phyloP scores from a whole-genome alignment of 2,329 filamentous ascomycete species.

The Nigrograna mackinnonii region DNA sequence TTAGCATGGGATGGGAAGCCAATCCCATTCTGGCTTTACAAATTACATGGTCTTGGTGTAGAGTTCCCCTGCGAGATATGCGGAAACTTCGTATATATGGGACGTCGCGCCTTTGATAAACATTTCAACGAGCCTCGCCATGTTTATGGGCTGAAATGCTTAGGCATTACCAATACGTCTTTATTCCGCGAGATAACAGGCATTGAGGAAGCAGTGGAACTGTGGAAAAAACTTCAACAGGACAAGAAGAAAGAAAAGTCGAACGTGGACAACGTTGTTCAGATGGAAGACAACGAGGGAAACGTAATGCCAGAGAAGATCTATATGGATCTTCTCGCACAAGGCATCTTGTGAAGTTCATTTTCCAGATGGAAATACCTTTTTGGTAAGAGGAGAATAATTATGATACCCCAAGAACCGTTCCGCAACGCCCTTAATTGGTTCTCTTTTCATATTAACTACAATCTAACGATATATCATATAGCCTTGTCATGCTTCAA shows the following conservation, averaged over 20 bases:
- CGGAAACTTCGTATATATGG: constrained; percentile 99
- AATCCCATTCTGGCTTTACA: constrained; percentile 98
- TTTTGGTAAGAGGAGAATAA: too few relatives aligned
- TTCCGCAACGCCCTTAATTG: too few relatives aligned
- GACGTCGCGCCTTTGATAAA: constrained; percentile 93
- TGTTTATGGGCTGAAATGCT: constrained; percentile 88
- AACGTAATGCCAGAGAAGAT: constrained; percentile 99
- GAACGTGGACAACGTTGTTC: constrained; percentile 81
- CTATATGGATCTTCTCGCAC: constrained; percentile 92
- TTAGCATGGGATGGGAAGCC: constrained; percentile 98
- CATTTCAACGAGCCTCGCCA: constrained; percentile 96
- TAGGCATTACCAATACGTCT: constrained; percentile 89
- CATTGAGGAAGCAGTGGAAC: constrained; percentile 83
- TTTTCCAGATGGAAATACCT: too few relatives aligned
- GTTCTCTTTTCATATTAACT: too few relatives aligned
- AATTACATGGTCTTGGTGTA: constrained; percentile 90
- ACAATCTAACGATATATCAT: too few relatives aligned
- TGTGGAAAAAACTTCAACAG: constrained; percentile 92
- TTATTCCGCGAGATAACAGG: constrained; percentile 92
- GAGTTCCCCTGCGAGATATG: constrained; percentile 97
- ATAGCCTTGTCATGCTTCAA: too few relatives aligned
- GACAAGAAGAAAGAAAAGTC: constrained; percentile 79
- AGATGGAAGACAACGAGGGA: constrained; percentile 97
- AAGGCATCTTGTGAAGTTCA: constrained; percentile 63
- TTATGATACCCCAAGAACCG: too few relatives aligned